Percentiles rank a stretch among this genome's conserved stretches.
Evolutionary conservation across 2,329 filamentous ascomycete species (phyloP).

Genomic region (Westerdykella ornata): DNA sequence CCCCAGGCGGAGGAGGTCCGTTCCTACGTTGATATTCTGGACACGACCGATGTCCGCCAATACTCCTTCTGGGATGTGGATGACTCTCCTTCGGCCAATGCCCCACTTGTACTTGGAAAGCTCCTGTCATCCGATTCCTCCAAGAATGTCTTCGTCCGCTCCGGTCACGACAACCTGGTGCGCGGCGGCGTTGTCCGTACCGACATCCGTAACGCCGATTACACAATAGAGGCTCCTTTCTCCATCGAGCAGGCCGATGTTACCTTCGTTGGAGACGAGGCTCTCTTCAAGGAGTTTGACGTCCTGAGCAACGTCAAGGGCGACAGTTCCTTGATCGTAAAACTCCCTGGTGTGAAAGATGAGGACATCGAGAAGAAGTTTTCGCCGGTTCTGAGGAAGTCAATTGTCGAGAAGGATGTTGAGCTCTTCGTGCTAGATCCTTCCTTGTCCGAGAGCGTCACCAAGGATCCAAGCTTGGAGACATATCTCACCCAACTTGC

Average conservation of each 20-base stretch:
- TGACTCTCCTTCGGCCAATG: slow-evolving; percentile 58
- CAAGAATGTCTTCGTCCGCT: slow-evolving; percentile 55
- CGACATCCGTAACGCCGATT: slow-evolving; percentile 77
- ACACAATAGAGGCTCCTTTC: slow-evolving; percentile 78
- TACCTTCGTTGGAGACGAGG: slow-evolving; percentile 69
- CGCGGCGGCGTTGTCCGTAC: slow-evolving; percentile 74
- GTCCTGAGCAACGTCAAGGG: slow-evolving; percentile 63
- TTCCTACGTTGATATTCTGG: slow-evolving; percentile 50
- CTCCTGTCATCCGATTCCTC: slow-evolving; percentile 55
- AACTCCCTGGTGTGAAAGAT: slow-evolving; percentile 71
- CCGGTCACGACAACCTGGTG: slow-evolving; percentile 56
- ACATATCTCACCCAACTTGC: slow-evolving; percentile 69
- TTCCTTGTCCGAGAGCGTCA: slow-evolving; percentile 59
- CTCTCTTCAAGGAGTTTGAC: slow-evolving; percentile 71
- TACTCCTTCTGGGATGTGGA: slow-evolving; percentile 94
- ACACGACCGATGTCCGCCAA: slow-evolving; percentile 58
- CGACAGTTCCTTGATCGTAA: slow-evolving; percentile 67
- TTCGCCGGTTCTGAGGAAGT: slow-evolving; percentile 61
- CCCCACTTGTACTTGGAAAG: slow-evolving; percentile 57
- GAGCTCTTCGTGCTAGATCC: slow-evolving; percentile 71
- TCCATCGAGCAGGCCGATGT: slow-evolving; percentile 72
- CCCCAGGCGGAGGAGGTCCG: slow-evolving; percentile 32
- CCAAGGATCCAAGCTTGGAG: slow-evolving; percentile 56
- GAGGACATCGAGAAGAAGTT: slow-evolving; percentile 88
- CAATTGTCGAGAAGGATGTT: slow-evolving; percentile 62